Evolutionary conservation across 2,329 filamentous ascomycete genomes (phyloP).

Genomic region (Penicillium griseofulvum): DNA sequence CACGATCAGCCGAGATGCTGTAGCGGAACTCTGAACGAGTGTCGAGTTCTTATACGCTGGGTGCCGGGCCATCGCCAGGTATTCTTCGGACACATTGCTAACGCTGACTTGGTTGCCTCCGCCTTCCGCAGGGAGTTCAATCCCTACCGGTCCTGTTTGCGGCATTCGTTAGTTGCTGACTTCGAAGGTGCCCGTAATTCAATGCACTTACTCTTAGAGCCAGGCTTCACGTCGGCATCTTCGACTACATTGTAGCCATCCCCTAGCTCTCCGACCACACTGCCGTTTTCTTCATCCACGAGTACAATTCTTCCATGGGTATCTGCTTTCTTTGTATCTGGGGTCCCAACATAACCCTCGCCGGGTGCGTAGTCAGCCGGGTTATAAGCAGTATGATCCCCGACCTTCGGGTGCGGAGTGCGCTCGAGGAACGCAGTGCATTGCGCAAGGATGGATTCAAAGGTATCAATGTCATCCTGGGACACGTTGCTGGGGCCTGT

Average conservation of each 20-base stretch:
- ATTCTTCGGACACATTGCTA: conserved; percentile 53
- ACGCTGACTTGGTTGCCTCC: conserved; percentile 49
- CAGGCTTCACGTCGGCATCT: conserved; percentile 69
- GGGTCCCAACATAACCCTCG: conserved; percentile 64
- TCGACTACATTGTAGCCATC: conserved; percentile 80
- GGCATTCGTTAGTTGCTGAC: conserved; percentile 10
- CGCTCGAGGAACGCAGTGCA: conserved; percentile 94
- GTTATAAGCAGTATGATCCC: conserved; percentile 61
- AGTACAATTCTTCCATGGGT: conserved; percentile 77
- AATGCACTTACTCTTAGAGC: conserved; percentile 75
- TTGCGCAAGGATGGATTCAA: conserved; percentile 96
- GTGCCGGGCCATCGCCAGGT: conserved; percentile 74
- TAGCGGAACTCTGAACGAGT: conserved; percentile 80
- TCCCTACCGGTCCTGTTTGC: conserved; percentile 47
- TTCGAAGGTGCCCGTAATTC: neutral
- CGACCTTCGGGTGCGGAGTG: conserved; percentile 58
- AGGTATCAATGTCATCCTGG: conserved; percentile 92
- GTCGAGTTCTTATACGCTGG: conserved; percentile 88
- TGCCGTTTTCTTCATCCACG: conserved; percentile 93
- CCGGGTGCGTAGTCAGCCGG: conserved; percentile 77
- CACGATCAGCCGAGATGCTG: conserved; percentile 86
- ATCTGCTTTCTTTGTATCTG: conserved; percentile 29
- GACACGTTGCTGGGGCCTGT: conserved; percentile 62
- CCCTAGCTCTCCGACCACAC: conserved; percentile 86
- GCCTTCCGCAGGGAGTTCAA: conserved; percentile 47